phyloP scores from a whole-genome alignment of 805 yeast species.

The Candida piceae region DNA sequence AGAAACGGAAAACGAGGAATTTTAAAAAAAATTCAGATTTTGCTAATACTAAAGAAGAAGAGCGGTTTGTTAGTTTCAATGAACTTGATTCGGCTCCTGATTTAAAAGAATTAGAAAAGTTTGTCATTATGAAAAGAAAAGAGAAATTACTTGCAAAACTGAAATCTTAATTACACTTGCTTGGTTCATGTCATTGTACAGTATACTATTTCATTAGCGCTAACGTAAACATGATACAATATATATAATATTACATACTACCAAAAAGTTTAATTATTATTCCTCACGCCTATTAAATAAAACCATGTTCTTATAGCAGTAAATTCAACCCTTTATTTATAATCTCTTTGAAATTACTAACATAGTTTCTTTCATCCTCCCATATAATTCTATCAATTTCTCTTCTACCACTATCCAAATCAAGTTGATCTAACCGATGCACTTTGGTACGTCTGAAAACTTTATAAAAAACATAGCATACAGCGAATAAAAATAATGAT shows the following conservation, averaged over 20 bases:
- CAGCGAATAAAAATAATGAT: slow-evolving; percentile 38
- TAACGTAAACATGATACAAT: no score
- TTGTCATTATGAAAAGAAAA: slow-evolving; percentile 43
- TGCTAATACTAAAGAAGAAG: background rate
- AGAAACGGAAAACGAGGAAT: slow-evolving; percentile 24
- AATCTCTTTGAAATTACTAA: slow-evolving; percentile 29
- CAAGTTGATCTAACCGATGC: slow-evolving; percentile 67
- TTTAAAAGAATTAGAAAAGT: slow-evolving; percentile 36
- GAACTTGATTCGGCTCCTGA: slow-evolving; percentile 29
- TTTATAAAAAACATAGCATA: slow-evolving; percentile 47
- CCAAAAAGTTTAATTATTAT: no score
- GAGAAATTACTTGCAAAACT: slow-evolving; percentile 38
- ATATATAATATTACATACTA: no score
- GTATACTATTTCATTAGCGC: no score
- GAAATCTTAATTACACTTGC: slow-evolving; percentile 28
- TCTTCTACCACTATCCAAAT: slow-evolving; percentile 78
- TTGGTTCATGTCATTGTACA: no score
- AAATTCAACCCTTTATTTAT: slow-evolving; percentile 19
- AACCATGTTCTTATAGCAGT: slow-evolving; percentile 11
- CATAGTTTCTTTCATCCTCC: slow-evolving; percentile 58
- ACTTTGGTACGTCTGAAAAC: slow-evolving; percentile 56
- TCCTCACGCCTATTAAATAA: no score
- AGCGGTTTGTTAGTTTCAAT: slow-evolving; percentile 12
- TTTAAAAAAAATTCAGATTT: slow-evolving; percentile 6
- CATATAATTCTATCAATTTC: slow-evolving; percentile 77